Evolutionary conservation across 352 stramenopile genomes (phyloP), one percentile per base, ranked within the genome.

Genomic region (Globisporangium alternatum): DNA sequence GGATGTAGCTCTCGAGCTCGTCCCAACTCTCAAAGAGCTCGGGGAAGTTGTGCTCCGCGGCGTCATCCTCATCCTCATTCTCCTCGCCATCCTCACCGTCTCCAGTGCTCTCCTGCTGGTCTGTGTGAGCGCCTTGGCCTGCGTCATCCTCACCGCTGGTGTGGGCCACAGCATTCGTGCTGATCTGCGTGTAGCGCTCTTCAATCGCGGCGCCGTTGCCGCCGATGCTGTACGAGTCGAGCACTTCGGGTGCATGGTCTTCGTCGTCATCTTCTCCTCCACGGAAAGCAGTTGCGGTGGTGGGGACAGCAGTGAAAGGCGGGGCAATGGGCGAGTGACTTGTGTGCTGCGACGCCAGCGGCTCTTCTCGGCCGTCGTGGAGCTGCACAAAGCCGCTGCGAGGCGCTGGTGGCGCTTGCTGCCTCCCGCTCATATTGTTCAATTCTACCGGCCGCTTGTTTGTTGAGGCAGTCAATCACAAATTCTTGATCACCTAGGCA

Each of bases 1-100:
- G 52, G 30, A 57, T 43, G 52, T 57, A 57, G 30, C 30, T 43
- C 30, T 57, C 52, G 12, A 57, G 52, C 30, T 30, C 52, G 3
- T 45, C 52, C 52, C 52, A 57, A 28, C 17, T 44, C 52, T 39
- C 30, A 12, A 57, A 57, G 30, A 8, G 31, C 17, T 39, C 31
- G 17, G 52, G 52, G 5, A 57, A 57, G 31, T 43, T 57, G 19
- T 39, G 30, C 17, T 39, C 52, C 52, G 52, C 31, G 17, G 35
- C 31, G 30, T 57, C 35, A 30, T 44, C 52, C 22, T 57, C 30
- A 8, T 30, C 30, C 5, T 9, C 30, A 19, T 28, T 41, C 25
- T 57, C 52, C 1, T 30, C 30, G 17, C 8, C 30, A 15, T 19
- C 21, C 6, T 30, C 51, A 30, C 31, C 30, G 7, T 44, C 28